phyloP scores from a whole-genome alignment of 495 filamentous ascomycete species.

The Antarctomyces pellizariae region DNA sequence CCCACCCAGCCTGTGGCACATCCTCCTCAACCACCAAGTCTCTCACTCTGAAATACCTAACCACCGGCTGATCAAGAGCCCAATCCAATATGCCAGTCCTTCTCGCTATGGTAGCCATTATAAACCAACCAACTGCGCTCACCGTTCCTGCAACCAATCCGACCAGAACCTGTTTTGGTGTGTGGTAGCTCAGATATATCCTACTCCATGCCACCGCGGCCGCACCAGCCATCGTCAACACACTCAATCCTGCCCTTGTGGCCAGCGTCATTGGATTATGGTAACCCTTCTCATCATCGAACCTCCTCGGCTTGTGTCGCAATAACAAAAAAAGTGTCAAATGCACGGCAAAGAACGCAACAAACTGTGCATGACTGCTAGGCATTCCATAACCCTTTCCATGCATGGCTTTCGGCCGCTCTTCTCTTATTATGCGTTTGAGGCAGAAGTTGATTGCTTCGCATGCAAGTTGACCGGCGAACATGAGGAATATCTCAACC shows the following conservation, averaged over 20 bases:
- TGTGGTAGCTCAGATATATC: constrained; percentile 89
- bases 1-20: constrained; percentile 78
- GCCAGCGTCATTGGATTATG: constrained; percentile 30
- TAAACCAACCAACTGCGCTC: constrained; percentile 62
- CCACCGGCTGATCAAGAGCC: constrained; percentile 41
- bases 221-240: constrained; percentile 33
- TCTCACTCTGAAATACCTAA: constrained; percentile 40
- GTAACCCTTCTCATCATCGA: constrained; percentile 18
- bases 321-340: constrained; percentile 59
- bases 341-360: constrained; percentile 68
- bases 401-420: constrained; percentile 60
- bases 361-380: constrained; percentile 91
- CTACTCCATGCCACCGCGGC: constrained; percentile 52
- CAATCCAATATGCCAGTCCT: constrained; percentile 37
- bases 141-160: constrained; percentile 47
- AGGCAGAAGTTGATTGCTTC: constrained; percentile 81
- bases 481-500: constrained; percentile 73
- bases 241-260: constrained; percentile 31
- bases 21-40: constrained; percentile 84
- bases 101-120: constrained; percentile 37
- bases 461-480: constrained; percentile 75
- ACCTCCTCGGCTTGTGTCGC: constrained; percentile 37
- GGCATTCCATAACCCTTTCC: constrained; percentile 98
- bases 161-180: constrained; percentile 60
- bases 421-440: constrained; percentile 79